Percentiles rank a stretch among this genome's conserved stretches.
Evolutionary conservation across 345 rosid genomes (phyloP).

Genomic region (Pistacia atlantica): DNA sequence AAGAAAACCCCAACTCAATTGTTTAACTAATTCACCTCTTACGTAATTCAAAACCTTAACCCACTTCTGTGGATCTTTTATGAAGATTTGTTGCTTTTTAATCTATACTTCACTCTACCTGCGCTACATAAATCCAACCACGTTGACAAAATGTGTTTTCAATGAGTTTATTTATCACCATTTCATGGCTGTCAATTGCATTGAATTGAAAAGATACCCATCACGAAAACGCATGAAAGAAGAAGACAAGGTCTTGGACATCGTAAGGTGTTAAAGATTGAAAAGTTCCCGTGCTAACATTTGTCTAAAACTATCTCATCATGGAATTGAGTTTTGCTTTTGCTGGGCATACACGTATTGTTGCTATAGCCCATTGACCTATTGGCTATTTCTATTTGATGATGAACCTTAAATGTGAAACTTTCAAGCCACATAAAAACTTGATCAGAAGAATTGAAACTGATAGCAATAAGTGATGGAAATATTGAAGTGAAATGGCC

Average conservation of each 20-base stretch:
- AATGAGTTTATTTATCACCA: not conserved
- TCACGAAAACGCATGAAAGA: not conserved
- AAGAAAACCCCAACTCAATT: not conserved
- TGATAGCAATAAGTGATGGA: not conserved
- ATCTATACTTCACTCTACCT: not conserved
- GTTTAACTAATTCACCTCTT: not conserved
- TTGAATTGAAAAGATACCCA: not conserved
- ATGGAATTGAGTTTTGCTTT: not conserved
- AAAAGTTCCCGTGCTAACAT: not conserved
- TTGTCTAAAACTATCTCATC: not conserved
- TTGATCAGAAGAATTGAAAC: not conserved
- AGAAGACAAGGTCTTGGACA: not conserved
- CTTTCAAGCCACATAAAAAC: not conserved
- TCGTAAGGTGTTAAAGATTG: not conserved
- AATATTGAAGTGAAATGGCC: conserved; percentile 1
- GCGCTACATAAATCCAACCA: not conserved
- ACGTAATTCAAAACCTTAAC: not conserved
- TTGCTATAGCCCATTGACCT: not conserved
- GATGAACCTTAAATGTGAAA: not conserved
- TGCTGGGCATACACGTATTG: not conserved
- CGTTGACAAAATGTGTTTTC: not conserved
- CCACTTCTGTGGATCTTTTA: not conserved
- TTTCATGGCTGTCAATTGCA: not conserved
- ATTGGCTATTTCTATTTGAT: not conserved
- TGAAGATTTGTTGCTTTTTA: not conserved